Evolutionary conservation across 768 basidiomycete species (phyloP), one percentile per base, ranked within the genome.

Genomic region (Boletus tomentosulus): DNA sequence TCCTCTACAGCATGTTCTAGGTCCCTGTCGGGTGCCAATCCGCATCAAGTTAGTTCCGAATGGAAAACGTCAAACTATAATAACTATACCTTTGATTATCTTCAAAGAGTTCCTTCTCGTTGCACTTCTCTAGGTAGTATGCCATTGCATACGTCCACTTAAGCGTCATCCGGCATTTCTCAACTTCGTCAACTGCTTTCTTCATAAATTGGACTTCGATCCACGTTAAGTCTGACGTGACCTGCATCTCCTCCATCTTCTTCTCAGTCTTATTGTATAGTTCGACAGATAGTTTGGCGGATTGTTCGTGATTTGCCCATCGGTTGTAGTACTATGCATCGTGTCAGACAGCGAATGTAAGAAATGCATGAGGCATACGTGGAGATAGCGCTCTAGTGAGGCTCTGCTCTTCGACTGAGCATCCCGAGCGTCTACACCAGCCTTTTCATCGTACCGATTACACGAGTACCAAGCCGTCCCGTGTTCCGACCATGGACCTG

Each of bases 121-220:
- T 98, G 50, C 89, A 85, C 66, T 81, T 86, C 38, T 83, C 86
- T 28, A 99, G 81, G 67, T 98, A 98, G 75, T 93, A 99, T 28
- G 95, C 96, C 96, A 99, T 98, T 3, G 93, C 89, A 63, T 99
- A 99, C 12, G 96, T 98, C 96, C 97, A 99, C 73, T 98, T 98
- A 54, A 99, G 83, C 37, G 96, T 98, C 77, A 85, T 90, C 27
- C 97, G 84, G 73, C 97, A 91, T 68, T 86, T 86, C 62, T 87
- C 82, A 37, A 91, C 82, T 68, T 88, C 87, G 65, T 98, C 97
- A 4, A 98, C 95, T 1, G 97, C 97, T 71, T 95, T 95, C 78
- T 93, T 94, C 81, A 97, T 95, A 73, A 99, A 99, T 73, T 98
- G 96, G 30, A 85, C 94, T 73, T 99, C 95, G 61, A 99, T 99